These are phyloP conservation scores for Colletotrichum cereale DNA, from an alignment of 2,329 filamentous ascomycete species.

Conservation along the genomic window DNA sequence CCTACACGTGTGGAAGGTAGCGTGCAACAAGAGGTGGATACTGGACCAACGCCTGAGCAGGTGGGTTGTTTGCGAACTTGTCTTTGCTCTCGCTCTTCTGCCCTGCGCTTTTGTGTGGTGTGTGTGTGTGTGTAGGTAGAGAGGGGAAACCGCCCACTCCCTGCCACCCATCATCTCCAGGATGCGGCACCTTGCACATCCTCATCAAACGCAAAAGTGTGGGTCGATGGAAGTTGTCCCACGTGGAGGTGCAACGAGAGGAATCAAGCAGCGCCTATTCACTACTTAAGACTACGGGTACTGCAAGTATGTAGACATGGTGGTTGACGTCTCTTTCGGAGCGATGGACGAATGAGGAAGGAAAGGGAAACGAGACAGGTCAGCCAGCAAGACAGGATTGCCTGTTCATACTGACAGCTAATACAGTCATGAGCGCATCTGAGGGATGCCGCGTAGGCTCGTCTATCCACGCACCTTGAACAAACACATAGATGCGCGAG, in stretches of 20 bases:
- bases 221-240: conserved; percentile 23
- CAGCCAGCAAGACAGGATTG: conserved; percentile 7
- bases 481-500: not conserved
- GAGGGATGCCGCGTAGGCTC: not conserved
- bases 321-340: not conserved
- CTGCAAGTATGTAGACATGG: conserved; percentile 3
- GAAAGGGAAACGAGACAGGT: conserved; percentile 11
- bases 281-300: not conserved
- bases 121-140: not conserved
- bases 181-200: conserved; percentile 39
- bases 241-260: conserved; percentile 34
- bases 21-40: not conserved
- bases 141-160: not conserved
- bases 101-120: not conserved
- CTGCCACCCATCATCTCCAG: conserved; percentile 21
- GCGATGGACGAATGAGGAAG: not conserved
- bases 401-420: not conserved
- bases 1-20: too few species aligned
- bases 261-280: conserved; percentile 25
- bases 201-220: conserved; percentile 41
- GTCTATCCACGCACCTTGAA: conserved; percentile 6
- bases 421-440: not conserved
- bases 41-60: not conserved
- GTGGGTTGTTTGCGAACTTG: not conserved
- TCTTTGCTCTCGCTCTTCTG: not conserved